Evolutionary conservation across 2,329 filamentous ascomycete species (phyloP).

Genomic region (Metarhizium rileyi): DNA sequence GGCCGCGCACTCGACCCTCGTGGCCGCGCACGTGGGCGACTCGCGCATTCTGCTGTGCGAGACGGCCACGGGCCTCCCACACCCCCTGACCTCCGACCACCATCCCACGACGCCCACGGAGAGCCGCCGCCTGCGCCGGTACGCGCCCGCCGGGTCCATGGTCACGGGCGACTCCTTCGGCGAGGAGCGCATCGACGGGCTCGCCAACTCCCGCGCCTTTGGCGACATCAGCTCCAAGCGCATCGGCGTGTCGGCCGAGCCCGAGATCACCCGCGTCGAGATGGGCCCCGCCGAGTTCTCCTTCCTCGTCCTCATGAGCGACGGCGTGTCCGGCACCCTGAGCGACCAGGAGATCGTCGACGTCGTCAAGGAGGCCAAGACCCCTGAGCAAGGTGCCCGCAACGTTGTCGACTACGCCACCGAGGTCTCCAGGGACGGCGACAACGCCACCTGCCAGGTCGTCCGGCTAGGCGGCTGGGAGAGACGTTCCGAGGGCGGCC

Average conservation of each 20-base stretch:
- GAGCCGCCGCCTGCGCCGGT: constrained; percentile 72
- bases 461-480: constrained; percentile 62
- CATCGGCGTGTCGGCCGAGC: constrained; percentile 88
- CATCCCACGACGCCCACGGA: constrained; percentile 84
- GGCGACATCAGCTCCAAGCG: constrained; percentile 88
- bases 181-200: constrained; percentile 85
- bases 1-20: constrained; percentile 67
- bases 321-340: constrained; percentile 79
- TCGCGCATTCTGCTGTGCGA: constrained; percentile 85
- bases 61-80: constrained; percentile 68
- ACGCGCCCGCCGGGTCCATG: constrained; percentile 64
- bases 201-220: constrained; percentile 91
- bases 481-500: constrained; percentile 68
- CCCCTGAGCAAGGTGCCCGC: constrained; percentile 74
- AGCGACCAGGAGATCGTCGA: constrained; percentile 94
- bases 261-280: constrained; percentile 73
- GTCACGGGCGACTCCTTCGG: constrained; percentile 88
- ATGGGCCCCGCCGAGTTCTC: constrained; percentile 75
- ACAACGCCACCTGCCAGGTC: constrained; percentile 61
- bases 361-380: constrained; percentile 85
- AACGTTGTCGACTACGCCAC: constrained; percentile 80
- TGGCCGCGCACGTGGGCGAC: constrained; percentile 88
- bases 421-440: constrained; percentile 61
- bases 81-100: constrained; percentile 81
- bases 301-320: constrained; percentile 80